Evolutionary conservation across 495 filamentous ascomycete species (phyloP).

Genomic region (Corynascus novoguineensis): DNA sequence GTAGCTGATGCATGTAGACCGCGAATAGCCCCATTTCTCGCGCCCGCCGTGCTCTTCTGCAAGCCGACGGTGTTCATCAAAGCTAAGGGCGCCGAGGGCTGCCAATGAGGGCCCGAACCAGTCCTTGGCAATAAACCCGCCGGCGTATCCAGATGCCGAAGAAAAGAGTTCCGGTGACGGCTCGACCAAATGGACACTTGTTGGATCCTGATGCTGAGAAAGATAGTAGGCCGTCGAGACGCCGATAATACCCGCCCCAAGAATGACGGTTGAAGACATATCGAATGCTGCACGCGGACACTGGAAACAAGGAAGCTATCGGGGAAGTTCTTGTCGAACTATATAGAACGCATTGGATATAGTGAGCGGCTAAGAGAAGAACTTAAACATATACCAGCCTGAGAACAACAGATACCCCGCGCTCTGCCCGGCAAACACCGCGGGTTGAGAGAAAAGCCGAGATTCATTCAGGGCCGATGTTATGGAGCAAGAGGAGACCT

Average conservation of each 20-base stretch:
- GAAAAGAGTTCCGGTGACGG: slow-evolving; percentile 59
- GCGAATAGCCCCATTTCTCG: slow-evolving; percentile 64
- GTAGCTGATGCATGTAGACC: slow-evolving; percentile 55
- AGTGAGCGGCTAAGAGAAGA: no score
- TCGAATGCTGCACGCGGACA: neutral
- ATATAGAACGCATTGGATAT: no score
- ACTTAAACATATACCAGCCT: neutral
- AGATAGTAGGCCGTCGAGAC: slow-evolving; percentile 74
- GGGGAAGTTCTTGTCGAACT: neutral
- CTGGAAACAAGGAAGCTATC: neutral
- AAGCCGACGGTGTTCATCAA: slow-evolving; percentile 58
- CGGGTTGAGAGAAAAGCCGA: slow-evolving; percentile 1
- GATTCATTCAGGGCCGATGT: neutral
- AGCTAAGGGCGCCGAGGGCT: slow-evolving; percentile 59
- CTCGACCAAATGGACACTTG: slow-evolving; percentile 65
- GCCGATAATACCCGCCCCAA: slow-evolving; percentile 76
- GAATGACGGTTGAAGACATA: slow-evolving; percentile 56
- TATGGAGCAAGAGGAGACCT: neutral
- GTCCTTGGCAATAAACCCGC: slow-evolving; percentile 68
- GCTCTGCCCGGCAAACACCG: neutral
- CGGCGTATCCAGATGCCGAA: slow-evolving; percentile 67
- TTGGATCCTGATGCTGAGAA: slow-evolving; percentile 46
- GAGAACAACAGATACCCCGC: neutral
- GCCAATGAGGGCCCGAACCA: slow-evolving; percentile 58
- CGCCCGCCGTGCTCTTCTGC: slow-evolving; percentile 56